Conservation (phyloP, 139 green algal genomes). For the Coccomyxa sp. region DNA sequence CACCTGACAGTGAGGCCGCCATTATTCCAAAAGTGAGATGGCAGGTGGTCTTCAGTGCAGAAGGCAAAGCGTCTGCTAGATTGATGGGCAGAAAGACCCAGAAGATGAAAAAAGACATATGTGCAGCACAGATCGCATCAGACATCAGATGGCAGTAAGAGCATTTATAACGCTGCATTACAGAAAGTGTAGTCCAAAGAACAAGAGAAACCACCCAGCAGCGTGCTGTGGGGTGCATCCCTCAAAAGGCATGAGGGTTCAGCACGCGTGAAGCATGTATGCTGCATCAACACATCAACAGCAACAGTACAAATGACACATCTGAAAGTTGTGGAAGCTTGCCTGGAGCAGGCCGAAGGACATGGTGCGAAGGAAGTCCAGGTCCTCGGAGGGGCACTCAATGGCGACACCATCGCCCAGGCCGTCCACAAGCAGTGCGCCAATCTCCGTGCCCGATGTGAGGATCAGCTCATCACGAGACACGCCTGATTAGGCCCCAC, state of each 20-base stretch:
- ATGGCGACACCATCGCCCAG: constrained; percentile 92
- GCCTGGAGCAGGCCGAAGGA: constrained; percentile 93
- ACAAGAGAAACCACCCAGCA: background rate
- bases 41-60: no score
- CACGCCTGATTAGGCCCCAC: constrained; percentile 16
- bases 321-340: background rate
- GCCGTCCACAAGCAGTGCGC: constrained; percentile 90
- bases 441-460: constrained; percentile 66
- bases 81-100: no score
- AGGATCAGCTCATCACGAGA: constrained; percentile 77
- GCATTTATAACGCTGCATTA: no score
- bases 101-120: no score
- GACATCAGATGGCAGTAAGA: no score
- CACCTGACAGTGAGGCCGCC: no score
- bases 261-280: background rate
- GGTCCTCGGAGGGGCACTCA: constrained; percentile 65
- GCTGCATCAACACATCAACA: background rate
- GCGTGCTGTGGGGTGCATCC: background rate
- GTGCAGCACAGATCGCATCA: no score
- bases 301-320: background rate
- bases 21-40: no score
- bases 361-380: constrained; percentile 87
- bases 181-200: background rate
- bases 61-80: no score
- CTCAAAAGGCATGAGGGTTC: background rate